Base-by-base conservation (phyloP, 129 eudicot species). In the Centella asiatica region DNA sequence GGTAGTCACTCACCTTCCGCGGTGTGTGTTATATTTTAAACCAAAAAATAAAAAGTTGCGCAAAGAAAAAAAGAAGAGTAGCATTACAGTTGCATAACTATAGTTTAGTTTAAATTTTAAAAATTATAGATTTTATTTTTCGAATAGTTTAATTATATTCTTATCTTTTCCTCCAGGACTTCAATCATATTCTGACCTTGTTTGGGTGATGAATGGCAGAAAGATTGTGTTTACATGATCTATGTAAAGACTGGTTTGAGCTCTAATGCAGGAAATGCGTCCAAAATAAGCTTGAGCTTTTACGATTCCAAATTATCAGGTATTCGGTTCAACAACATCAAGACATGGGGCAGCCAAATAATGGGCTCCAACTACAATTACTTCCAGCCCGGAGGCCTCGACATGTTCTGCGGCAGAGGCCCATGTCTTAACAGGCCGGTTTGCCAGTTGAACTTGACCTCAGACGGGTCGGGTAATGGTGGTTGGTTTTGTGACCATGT, bases 401-500 rank as follows among this genome's bases (percentile, higher is more conserved):
- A 90, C 51, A 79, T 90, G 18, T 90, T 90, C 74, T 78, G 87
- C 15, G 97, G 97, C 0, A 67, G 80, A 19, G 97, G 89, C 3
- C 97, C 95, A 12, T 90, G 97, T 40, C 75, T 90, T 28, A 57
- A 66, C 2, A 79, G 89, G 6, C 89, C 97, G 19, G 73, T 77
- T 1, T 90, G 97, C 60, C 39, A 44, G 18, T 51, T 90, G 85
- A 83, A 79, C 61, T 71, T 90, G 67, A 83, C 88, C 5, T 86
- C 97, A 12, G 94, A 90, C 33, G 97, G 97, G 0, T 46, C 85
- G 2, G 97, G 97, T 0, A 24, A 73, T 3, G 62, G 67, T 33
- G 94, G 97, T 0, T 90, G 97, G 97, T 90, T 81, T 72, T 62
- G 72, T 46, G 83, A 90, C 81, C 86, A 86, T 55, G 93, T 90